Evolutionary conservation across 345 rosid species (phyloP).

Genomic region (Citrus hindsii): DNA sequence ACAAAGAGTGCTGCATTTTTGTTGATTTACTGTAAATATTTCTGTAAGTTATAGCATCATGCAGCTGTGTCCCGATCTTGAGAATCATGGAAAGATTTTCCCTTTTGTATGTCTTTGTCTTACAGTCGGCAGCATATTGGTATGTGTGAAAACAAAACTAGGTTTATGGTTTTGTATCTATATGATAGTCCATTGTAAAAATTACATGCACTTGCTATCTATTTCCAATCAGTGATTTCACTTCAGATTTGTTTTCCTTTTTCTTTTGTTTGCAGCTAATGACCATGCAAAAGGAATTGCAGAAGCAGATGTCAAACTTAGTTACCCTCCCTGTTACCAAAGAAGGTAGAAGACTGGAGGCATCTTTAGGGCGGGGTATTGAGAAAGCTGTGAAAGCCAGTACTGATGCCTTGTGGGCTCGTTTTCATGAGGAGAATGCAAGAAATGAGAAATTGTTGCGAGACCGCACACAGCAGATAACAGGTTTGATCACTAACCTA

Average conservation of each 20-base stretch:
- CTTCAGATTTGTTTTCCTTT: neutral
- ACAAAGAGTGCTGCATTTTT: neutral
- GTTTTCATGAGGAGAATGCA: constrained; percentile 63
- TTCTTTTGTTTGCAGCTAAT: constrained; percentile 44
- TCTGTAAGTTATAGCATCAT: too few relatives aligned
- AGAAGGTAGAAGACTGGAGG: constrained; percentile 81
- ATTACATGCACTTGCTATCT: neutral
- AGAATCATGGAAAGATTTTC: neutral
- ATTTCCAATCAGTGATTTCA: neutral
- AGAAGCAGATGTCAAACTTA: constrained; percentile 67
- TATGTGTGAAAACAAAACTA: neutral
- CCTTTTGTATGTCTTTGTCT: neutral
- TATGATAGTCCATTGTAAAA: neutral
- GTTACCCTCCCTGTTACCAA: constrained; percentile 49
- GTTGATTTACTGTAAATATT: neutral
- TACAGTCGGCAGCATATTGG: neutral
- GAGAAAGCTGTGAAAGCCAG: constrained; percentile 73
- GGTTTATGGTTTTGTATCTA: neutral
- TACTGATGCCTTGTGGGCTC: constrained; percentile 81
- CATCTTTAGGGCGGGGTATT: constrained; percentile 59
- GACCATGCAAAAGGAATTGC: constrained; percentile 69
- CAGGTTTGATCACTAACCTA: constrained; percentile 45
- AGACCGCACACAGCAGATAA: constrained; percentile 59
- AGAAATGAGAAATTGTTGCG: constrained; percentile 61
- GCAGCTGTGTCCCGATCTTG: too few relatives aligned